phyloP scores from a whole-genome alignment of 768 basidiomycete genomes.

The Leucocoprinus birnbaumii region DNA sequence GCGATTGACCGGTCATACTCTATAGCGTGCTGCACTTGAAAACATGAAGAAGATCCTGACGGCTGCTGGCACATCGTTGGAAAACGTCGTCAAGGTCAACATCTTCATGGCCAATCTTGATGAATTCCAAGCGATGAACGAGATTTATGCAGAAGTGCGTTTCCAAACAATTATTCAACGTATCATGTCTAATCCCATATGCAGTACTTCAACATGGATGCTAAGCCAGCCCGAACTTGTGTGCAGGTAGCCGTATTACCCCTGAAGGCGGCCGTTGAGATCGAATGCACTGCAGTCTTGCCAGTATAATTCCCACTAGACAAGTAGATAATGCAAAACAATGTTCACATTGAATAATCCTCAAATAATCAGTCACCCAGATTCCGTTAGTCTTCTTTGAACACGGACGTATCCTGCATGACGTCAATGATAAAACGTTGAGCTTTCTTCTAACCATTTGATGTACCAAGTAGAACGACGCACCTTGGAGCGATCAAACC shows the following conservation, averaged over 20 bases:
- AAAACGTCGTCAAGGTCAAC: slow-evolving; percentile 15
- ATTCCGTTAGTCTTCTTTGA: too few relatives aligned
- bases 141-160: slow-evolving; percentile 14
- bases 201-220: slow-evolving; percentile 14
- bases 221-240: slow-evolving; percentile 15
- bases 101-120: slow-evolving; percentile 13
- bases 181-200: background rate
- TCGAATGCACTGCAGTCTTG: slow-evolving; percentile 13
- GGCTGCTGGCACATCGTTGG: slow-evolving; percentile 14
- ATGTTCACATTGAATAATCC: too few relatives aligned
- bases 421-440: too few relatives aligned
- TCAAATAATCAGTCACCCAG: too few relatives aligned
- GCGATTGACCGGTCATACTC: background rate
- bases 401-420: too few relatives aligned
- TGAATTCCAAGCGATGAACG: slow-evolving; percentile 15
- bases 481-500: too few relatives aligned
- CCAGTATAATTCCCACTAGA: slow-evolving; percentile 46
- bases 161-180: background rate
- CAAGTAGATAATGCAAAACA: too few relatives aligned
- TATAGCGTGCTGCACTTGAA: slow-evolving; percentile 16
- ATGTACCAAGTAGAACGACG: too few relatives aligned
- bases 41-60: slow-evolving; percentile 15
- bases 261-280: slow-evolving; percentile 15
- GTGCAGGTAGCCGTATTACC: slow-evolving; percentile 16
- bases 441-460: too few relatives aligned